Percentiles rank a stretch among this genome's conserved stretches.
Evolutionary conservation across 371 early-diverging fungal species (phyloP).

Genomic region (Lichtheimia ornata): DNA sequence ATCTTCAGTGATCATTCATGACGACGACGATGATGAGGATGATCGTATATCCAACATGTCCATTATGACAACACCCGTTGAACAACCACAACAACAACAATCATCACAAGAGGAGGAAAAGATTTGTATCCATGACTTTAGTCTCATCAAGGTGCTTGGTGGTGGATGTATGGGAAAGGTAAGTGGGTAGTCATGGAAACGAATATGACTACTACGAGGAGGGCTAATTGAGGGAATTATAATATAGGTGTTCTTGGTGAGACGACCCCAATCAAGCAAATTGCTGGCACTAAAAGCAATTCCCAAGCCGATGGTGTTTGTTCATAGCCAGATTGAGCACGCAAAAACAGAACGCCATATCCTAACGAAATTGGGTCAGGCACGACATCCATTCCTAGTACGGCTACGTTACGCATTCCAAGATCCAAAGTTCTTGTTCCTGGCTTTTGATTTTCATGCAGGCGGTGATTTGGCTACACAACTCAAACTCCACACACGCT

Average conservation of each 20-base stretch:
- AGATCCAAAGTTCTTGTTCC: constrained; percentile 84
- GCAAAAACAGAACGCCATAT: constrained; percentile 48
- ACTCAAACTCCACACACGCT: constrained; percentile 47
- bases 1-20: background rate
- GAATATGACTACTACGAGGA: background rate
- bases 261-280: constrained; percentile 57
- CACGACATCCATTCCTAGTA: constrained; percentile 92
- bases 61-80: background rate
- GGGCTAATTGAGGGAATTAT: background rate
- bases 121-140: constrained; percentile 40
- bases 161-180: constrained; percentile 57
- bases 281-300: constrained; percentile 94
- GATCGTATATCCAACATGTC: background rate
- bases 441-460: constrained; percentile 94
- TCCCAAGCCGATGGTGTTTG: constrained; percentile 89
- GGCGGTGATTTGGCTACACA: constrained; percentile 97
- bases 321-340: constrained; percentile 84
- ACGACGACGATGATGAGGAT: background rate
- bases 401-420: constrained; percentile 92
- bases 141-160: constrained; percentile 51
- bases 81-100: background rate
- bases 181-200: background rate
- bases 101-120: constrained; percentile 6
- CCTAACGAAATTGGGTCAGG: constrained; percentile 40
- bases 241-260: constrained; percentile 83